Evolutionary conservation across 2,329 filamentous ascomycete genomes (phyloP), one percentile per base, ranked within the genome.

Genomic region (Shiraia bambusicola): DNA sequence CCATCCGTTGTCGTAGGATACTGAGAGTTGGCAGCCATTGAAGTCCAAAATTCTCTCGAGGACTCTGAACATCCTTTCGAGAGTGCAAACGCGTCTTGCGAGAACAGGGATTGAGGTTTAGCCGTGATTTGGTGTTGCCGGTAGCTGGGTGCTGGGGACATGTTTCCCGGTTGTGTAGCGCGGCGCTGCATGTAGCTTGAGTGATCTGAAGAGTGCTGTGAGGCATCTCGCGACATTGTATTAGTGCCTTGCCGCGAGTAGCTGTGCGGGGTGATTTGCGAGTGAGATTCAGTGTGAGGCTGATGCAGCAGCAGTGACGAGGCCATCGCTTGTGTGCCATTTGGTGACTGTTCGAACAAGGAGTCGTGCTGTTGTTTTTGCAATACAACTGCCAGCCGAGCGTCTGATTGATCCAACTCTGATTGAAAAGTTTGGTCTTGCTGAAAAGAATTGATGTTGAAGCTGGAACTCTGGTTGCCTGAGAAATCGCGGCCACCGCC

Each of bases 221-320:
- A 22, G 8, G 19, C 8, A 22, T 22, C 8, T 22, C 19, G 19
- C 8, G 19, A 22, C 19, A 22, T 22, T n/a, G n/a, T n/a, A 8
- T 8, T 22, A 22, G 19, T 22, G 8, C 4, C 4, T 22, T 8
- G 19, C 8, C 4, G 19, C 4, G 19, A 22, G 19, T 22, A 22
- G 19, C 8, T 22, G 4, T 22, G 19, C 19, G 19, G 19, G 19
- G 4, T 22, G 4, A 22, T 22, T 22, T 22, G 13, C 12, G 16
- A 24, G 5, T 24, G 19, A 5, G 11, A 16, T 40, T 31, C 47
- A 58, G 55, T 49, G 48, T 59, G 55, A 39, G 33, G 11, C 34
- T 46, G 45, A 49, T 52, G 45, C 48, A 53, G 45, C 17, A 50
- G 39, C 32, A 47, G 45, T 11, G 39, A 35, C 22, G n/a, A 17